Evolutionary conservation across 192 early-diverging fungal species (phyloP).

Genomic region (Powellomyces hirtus): DNA sequence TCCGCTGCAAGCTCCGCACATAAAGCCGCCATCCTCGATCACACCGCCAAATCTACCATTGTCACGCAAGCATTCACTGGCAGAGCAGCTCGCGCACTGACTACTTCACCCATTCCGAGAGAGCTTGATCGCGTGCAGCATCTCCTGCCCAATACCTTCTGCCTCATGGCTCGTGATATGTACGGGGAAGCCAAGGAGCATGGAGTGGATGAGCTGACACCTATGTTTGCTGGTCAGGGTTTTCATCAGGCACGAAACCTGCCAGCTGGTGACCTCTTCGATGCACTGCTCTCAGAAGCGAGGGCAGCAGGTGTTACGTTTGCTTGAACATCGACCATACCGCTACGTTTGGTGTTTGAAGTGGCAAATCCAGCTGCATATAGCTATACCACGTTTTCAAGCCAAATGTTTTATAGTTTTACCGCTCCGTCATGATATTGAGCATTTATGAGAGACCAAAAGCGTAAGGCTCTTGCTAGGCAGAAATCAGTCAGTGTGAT

Average conservation of each 20-base stretch:
- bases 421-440: too few relatives aligned
- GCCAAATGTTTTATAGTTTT: too few relatives aligned
- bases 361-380: too few relatives aligned
- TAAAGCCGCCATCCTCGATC: background rate
- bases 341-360: too few relatives aligned
- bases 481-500: too few relatives aligned
- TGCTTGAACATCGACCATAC: too few relatives aligned
- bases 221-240: background rate
- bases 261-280: background rate
- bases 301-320: too few relatives aligned
- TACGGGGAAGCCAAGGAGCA: background rate
- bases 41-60: background rate
- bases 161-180: background rate
- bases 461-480: too few relatives aligned
- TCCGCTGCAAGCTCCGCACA: background rate
- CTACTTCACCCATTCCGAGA: background rate
- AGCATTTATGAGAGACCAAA: too few relatives aligned
- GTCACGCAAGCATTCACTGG: background rate
- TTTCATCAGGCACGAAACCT: background rate
- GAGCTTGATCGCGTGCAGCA: background rate
- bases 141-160: background rate
- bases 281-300: background rate
- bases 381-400: too few relatives aligned
- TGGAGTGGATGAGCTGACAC: background rate
- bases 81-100: background rate